Conservation (phyloP, 2,329 filamentous ascomycete species). For the Fusarium liriodendri region DNA sequence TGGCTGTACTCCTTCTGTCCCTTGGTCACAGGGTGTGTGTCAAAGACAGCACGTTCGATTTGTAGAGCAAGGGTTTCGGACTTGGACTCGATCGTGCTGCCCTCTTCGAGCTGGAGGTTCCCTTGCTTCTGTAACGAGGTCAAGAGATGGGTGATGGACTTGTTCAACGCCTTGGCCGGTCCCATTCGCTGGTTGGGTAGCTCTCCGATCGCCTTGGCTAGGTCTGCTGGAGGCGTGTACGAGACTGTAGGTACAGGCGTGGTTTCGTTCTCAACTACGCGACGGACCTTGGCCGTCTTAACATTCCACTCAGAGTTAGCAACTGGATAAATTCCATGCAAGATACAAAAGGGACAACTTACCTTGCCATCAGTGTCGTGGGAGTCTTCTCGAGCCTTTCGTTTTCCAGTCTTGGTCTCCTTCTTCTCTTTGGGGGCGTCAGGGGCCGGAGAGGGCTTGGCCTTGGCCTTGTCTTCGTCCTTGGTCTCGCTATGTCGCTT, state of each 20-base stretch:
- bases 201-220: constrained; percentile 62
- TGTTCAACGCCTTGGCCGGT: constrained; percentile 76
- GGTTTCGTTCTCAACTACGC: constrained; percentile 63
- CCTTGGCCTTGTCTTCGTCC: constrained; percentile 66
- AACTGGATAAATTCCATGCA: not conserved
- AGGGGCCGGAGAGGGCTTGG: constrained; percentile 55
- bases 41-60: constrained; percentile 79
- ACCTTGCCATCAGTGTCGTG: constrained; percentile 65
- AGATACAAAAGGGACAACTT: constrained; percentile 30
- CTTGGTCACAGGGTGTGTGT: constrained; percentile 61
- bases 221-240: constrained; percentile 64
- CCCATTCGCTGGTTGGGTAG: constrained; percentile 74
- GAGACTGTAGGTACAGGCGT: constrained; percentile 43
- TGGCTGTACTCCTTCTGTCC: constrained; percentile 63
- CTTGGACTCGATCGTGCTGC: constrained; percentile 70
- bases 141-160: constrained; percentile 75
- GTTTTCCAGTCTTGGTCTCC: constrained; percentile 63
- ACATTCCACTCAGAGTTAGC: constrained; percentile 18
- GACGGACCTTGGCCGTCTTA: constrained; percentile 61
- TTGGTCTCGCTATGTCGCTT: constrained; percentile 74
- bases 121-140: constrained; percentile 74
- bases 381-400: constrained; percentile 68
- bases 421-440: constrained; percentile 61
- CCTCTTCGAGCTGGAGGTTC: constrained; percentile 71
- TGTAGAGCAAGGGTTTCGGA: constrained; percentile 79